phyloP scores from a whole-genome alignment of 2,329 filamentous ascomycete genomes.

The Purpureocillium takamizusanense region DNA sequence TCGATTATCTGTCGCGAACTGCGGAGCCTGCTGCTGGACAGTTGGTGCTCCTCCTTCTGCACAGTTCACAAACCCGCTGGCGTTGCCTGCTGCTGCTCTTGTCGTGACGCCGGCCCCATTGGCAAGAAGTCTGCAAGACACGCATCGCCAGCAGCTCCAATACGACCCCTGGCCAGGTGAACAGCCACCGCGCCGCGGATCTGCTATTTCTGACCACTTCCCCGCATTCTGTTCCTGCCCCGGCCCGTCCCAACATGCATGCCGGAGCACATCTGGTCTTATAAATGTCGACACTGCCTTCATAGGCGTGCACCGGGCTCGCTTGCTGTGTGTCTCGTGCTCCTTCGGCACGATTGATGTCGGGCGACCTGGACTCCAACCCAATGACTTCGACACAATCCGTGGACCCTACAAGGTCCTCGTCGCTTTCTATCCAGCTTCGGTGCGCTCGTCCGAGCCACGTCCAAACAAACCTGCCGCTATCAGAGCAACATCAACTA shows the following conservation, averaged over 20 bases:
- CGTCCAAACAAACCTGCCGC: slow-evolving; percentile 36
- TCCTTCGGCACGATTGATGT: slow-evolving; percentile 14
- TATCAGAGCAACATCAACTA: slow-evolving; percentile 7
- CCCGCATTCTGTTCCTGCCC: slow-evolving; percentile 11
- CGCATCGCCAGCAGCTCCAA: slow-evolving; percentile 2
- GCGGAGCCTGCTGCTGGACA: no score
- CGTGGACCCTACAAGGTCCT: slow-evolving; percentile 30
- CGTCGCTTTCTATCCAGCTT: slow-evolving; percentile 28
- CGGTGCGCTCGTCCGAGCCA: slow-evolving; percentile 35
- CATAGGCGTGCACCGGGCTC: slow-evolving; percentile 11
- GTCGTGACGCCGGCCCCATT: not conserved
- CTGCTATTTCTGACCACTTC: slow-evolving; percentile 6
- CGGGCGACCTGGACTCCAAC: slow-evolving; percentile 14
- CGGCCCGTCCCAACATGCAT: slow-evolving; percentile 25
- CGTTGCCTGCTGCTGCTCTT: not conserved
- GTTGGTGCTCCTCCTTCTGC: not conserved
- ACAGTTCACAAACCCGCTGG: not conserved
- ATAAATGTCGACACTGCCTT: slow-evolving; percentile 28
- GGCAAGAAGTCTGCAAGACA: slow-evolving; percentile 2
- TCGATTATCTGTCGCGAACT: not conserved
- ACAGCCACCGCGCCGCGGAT: slow-evolving; percentile 1
- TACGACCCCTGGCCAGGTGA: slow-evolving; percentile 4
- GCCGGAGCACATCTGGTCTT: slow-evolving; percentile 20
- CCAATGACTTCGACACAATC: slow-evolving; percentile 12
- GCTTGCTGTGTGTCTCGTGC: slow-evolving; percentile 13